Percentiles rank a stretch among this genome's conserved stretches.
Conservation (phyloP, 805 yeast species). For the Yarrowia keelungensis region DNA sequence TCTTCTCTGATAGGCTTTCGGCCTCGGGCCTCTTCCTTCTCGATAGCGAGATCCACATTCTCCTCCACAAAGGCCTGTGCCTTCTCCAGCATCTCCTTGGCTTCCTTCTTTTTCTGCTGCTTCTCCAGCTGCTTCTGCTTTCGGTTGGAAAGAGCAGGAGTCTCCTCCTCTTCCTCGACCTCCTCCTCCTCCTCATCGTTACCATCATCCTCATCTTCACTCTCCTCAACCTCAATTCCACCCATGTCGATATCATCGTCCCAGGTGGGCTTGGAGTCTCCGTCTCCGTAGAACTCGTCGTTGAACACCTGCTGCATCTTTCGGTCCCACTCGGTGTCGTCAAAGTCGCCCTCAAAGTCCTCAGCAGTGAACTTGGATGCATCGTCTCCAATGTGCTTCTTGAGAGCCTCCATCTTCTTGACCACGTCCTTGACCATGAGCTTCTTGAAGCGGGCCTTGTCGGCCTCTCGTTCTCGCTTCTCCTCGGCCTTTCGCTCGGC, state of each 20-base stretch:
- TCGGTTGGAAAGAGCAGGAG: conserved; percentile 38
- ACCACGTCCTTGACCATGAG: conserved; percentile 78
- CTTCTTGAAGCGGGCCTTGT: conserved; percentile 72
- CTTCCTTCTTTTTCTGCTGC: conserved; percentile 68
- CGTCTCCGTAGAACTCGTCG: conserved; percentile 76
- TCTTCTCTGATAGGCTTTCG: conserved; percentile 40
- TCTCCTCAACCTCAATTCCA: conserved; percentile 55
- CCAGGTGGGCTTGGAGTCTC: conserved; percentile 67
- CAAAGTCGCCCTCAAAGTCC: conserved; percentile 85
- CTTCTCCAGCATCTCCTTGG: conserved; percentile 63
- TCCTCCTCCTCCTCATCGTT: conserved; percentile 46
- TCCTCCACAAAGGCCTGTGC: conserved; percentile 83
- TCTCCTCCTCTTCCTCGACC: conserved; percentile 44
- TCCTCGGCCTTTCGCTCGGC: conserved; percentile 61
- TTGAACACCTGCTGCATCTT: conserved; percentile 85
- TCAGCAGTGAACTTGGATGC: conserved; percentile 72
- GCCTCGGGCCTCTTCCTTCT: conserved; percentile 54
- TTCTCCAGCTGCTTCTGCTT: conserved; percentile 54
- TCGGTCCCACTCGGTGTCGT: conserved; percentile 88
- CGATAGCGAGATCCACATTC: conserved; percentile 68
- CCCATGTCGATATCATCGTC: conserved; percentile 62
- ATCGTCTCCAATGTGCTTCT: conserved; percentile 70
- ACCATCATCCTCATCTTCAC: conserved; percentile 52
- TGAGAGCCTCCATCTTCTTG: conserved; percentile 69
- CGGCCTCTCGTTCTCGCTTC: conserved; percentile 62